Base-by-base conservation (phyloP, 2,329 filamentous ascomycete genomes). In the Pseudogymnoascus pannorum region DNA sequence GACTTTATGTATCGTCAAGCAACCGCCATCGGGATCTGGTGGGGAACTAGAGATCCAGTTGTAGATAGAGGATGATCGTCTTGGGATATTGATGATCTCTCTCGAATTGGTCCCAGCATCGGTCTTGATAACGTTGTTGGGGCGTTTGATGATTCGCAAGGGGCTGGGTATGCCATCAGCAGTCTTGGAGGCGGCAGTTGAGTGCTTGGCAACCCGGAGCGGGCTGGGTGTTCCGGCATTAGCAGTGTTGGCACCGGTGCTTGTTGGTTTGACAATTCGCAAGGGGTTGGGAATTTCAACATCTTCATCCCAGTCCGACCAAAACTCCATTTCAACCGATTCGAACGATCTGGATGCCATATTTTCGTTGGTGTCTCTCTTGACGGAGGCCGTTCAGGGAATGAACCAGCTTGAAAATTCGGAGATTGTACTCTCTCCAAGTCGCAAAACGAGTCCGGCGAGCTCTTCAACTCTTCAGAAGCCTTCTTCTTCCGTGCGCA, bases 321-420 rank as follows among this genome's bases (percentile, higher is more conserved):
- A 64, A 70, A 75, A 64, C 67, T 72, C 73, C 69, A 72, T 61
- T 58, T 66, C 60, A 71, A 67, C 14, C 65, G 71, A 60, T 58
- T 68, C 44, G 63, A 65, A 57, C 66, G 66, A 59, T 58, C 64
- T 11, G 70, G 72, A 66, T 70, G 71, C 72, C 78, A 80, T 76
- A 68, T 62, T 35, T 14, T 31, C 5, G 11, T 12, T 29, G 59
- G 38, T n/a, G 35, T 38, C 20, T 44, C 58, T 31, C 35, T 26
- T 18, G 44, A 48, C 5, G 29, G 57, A 24, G 62, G 44, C 61
- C 68, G 66, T 26, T 61, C 65, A 22, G 68, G 67, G 36, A 70
- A 68, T 14, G 54, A 63, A 57, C 71, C 70, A 20, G 71, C 64
- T 58, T 62, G 40, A 69, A 71, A 18, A 68, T 71, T 11, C 64